These are phyloP conservation scores for Trichoderma sp. DNA, from an alignment of 2,329 filamentous ascomycete genomes.

Conservation along the genomic window DNA sequence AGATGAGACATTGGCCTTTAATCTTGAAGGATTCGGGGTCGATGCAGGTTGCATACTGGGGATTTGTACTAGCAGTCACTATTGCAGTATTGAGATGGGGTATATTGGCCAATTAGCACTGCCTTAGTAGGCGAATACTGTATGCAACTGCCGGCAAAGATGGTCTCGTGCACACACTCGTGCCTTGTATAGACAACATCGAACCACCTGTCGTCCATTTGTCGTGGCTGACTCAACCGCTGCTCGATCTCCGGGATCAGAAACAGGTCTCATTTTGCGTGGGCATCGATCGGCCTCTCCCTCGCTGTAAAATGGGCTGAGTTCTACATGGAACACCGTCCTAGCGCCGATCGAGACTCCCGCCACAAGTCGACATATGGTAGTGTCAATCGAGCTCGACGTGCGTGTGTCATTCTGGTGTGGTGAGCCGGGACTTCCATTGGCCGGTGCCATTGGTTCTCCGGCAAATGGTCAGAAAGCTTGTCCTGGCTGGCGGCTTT, in stretches of 20 bases:
- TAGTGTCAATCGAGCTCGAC: constrained; percentile 14
- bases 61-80: neutral
- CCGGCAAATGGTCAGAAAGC: constrained; percentile 22
- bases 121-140: neutral
- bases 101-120: too few relatives aligned
- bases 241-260: constrained; percentile 2
- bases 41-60: neutral
- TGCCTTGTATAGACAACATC: constrained; percentile 1
- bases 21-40: neutral
- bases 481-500: constrained; percentile 16
- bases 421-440: constrained; percentile 19
- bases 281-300: neutral
- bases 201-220: constrained; percentile 15
- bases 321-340: neutral
- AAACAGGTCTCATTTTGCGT: neutral
- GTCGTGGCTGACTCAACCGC: constrained; percentile 2
- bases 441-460: constrained; percentile 23
- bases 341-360: constrained; percentile 24
- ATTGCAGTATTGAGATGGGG: neutral
- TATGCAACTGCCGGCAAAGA: neutral
- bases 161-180: constrained; percentile 16
- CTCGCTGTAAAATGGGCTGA: neutral
- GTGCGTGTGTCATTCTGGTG: constrained; percentile 14
- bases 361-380: constrained; percentile 14
- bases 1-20: neutral